Evolutionary conservation across 805 yeast species (phyloP), one percentile per base, ranked within the genome.

Genomic region (Priceomyces castillae): DNA sequence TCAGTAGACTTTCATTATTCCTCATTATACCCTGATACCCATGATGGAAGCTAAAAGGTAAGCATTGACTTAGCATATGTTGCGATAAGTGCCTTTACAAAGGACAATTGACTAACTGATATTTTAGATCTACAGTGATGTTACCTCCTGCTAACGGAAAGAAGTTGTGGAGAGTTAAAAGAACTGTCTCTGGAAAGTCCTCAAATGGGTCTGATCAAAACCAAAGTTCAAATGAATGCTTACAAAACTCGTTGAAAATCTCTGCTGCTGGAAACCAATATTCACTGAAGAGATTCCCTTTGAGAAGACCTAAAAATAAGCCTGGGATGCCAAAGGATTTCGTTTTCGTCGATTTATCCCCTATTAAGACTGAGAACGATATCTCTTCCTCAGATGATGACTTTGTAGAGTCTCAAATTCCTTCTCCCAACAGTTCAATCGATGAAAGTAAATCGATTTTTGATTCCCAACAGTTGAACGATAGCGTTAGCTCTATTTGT

Each of bases 121-220:
- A 38, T 35, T 43, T 39, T 43, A 40, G 33, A 37, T 18, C 34
- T 16, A 23, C 26, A 11, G 34, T 44, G 7, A 30, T 37, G 48
- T n/a, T n/a, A n/a, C 74, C 74, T 41, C 74, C 76, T 37, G 71
- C 73, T 45, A 69, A 70, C 51, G 76, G 76, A 31, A 69, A 63
- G 43, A 71, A 69, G 46, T 57, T 69, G 48, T 71, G 76, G 76
- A 65, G 75, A 58, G 73, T 69, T 36, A 69, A 64, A 52, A 59
- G 65, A 46, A 34, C 58, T n/a, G 50, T 47, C 7, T 16, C 43
- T n/a, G 30, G 39, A 16, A 25, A 23, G 30, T 15, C 26, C 12
- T 34, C 46, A n/a, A 46, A 50, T 28, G 36, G 43, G 9, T 17
- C 41, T n/a, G 51, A 51, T 30, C 38, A 34, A 20, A 35, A 39